Conservation (phyloP, 129 eudicot genomes). For the carrot (Daucus carota) region DH1_v3.0 NC_030388.2:27822501-27823000, state of each 20-base stretch:
- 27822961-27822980: background rate
- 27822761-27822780: constrained; percentile 25
- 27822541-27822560: background rate
- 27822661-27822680: background rate
- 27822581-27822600: background rate
- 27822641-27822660: background rate
- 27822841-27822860: constrained; percentile 94
- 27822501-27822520: background rate
- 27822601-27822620: background rate
- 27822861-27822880: constrained; percentile 87
- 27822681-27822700: background rate
- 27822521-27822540: background rate
- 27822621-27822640: background rate
- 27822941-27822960: background rate
- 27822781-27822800: constrained; percentile 50
- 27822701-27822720: background rate
- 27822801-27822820: constrained; percentile 38
- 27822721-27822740: background rate
- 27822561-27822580: background rate
- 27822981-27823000: background rate
- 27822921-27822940: background rate
- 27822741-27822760: background rate
- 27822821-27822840: constrained; percentile 48
- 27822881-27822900: constrained; percentile 92
- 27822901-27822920: constrained; percentile 85